A percentile compares a stretch with the other conserved stretches of the same genome.
Evolutionary conservation across 805 yeast species (phyloP).

Genomic region (Wickerhamomyces alni): DNA sequence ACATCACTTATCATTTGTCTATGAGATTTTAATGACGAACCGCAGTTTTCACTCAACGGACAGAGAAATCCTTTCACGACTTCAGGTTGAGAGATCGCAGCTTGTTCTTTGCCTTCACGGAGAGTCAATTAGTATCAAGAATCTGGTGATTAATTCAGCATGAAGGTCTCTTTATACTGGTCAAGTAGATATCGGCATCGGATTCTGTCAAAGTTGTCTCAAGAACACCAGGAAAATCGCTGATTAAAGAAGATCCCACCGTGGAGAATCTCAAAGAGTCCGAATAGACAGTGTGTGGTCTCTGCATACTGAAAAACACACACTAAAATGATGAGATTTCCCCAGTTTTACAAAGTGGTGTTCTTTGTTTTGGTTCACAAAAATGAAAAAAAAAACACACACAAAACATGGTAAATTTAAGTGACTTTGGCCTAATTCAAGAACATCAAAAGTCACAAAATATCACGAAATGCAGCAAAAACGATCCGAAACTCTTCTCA

Average conservation of each 20-base stretch:
- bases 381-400: background rate
- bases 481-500: slow-evolving; percentile 32
- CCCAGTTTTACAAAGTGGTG: too few species aligned
- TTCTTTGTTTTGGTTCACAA: too few species aligned
- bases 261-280: background rate
- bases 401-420: too few species aligned
- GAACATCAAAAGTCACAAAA: too few species aligned
- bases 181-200: background rate
- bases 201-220: background rate
- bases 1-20: background rate
- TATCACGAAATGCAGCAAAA: slow-evolving; percentile 30
- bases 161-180: too few species aligned
- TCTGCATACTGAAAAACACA: background rate
- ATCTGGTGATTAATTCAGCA: too few species aligned
- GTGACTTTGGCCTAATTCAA: too few species aligned
- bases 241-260: background rate
- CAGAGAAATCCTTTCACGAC: slow-evolving; percentile 4
- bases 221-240: background rate
- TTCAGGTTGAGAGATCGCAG: slow-evolving; percentile 2
- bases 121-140: too few species aligned
- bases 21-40: background rate
- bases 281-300: background rate
- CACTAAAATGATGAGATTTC: too few species aligned
- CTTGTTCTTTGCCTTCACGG: background rate
- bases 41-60: background rate